Conservation (phyloP, 2,329 filamentous ascomycete species). For the Stachybotrys elegans region DNA sequence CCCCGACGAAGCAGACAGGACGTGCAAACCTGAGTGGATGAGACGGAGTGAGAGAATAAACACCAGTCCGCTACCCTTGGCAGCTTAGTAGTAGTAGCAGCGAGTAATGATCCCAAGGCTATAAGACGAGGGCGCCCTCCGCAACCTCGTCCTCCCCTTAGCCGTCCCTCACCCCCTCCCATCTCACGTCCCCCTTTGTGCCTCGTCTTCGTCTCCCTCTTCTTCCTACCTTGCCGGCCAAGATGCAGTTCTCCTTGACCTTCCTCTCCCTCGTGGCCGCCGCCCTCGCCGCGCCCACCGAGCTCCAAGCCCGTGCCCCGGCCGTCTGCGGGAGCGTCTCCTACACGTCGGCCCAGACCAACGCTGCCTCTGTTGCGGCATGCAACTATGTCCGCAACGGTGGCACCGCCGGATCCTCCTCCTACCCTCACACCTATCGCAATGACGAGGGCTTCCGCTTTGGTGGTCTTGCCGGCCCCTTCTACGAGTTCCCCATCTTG, state of each 20-base stretch:
- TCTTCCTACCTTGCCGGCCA: constrained; percentile 3
- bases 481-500: constrained; percentile 34
- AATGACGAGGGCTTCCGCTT: constrained; percentile 33
- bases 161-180: neutral
- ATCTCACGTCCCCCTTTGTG: neutral
- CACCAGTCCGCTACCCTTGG: neutral
- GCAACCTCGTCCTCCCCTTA: too few species aligned
- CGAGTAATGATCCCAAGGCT: too few species aligned
- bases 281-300: constrained; percentile 21
- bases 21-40: too few species aligned
- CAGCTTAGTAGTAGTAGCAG: neutral
- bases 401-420: constrained; percentile 20
- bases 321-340: constrained; percentile 23
- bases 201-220: neutral
- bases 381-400: constrained; percentile 17
- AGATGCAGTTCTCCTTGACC: constrained; percentile 19
- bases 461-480: constrained; percentile 22
- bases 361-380: constrained; percentile 20
- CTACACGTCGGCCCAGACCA: constrained; percentile 22
- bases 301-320: constrained; percentile 14
- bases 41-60: neutral
- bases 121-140: too few species aligned
- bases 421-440: constrained; percentile 32
- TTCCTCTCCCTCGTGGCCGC: constrained; percentile 21
- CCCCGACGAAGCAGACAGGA: too few species aligned